Conservation (phyloP, 1,284 basidiomycete genomes). For the Stygiomarasmius scandens region DNA sequence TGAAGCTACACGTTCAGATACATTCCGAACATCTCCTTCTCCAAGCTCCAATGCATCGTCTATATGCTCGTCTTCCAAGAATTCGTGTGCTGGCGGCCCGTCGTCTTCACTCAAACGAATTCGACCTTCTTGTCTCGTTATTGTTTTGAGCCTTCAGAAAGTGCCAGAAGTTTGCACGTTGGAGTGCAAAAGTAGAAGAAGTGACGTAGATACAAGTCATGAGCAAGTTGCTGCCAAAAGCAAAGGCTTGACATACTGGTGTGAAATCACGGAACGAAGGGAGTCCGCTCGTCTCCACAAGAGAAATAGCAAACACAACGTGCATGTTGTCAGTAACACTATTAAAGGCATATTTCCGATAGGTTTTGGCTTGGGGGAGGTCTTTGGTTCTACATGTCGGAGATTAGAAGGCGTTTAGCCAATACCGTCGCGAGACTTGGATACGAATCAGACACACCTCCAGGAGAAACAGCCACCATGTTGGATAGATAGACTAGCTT, state of each 20-base stretch:
- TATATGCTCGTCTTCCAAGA: conserved; percentile 58
- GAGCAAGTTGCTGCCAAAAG: background rate
- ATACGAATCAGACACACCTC: background rate
- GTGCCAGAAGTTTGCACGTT: background rate
- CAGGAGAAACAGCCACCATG: conserved; percentile 12
- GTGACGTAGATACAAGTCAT: no score
- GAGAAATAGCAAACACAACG: conserved; percentile 61
- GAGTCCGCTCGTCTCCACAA: conserved; percentile 66
- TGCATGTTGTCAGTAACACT: conserved; percentile 62
- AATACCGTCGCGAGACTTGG: background rate
- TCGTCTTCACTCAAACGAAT: conserved; percentile 75
- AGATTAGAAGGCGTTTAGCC: background rate
- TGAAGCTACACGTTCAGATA: background rate
- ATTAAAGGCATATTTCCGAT: conserved; percentile 58
- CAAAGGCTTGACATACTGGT: conserved; percentile 62
- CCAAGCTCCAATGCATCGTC: conserved; percentile 42
- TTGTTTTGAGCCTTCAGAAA: conserved; percentile 56
- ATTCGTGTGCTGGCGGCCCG: conserved; percentile 66
- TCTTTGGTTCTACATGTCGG: conserved; percentile 52
- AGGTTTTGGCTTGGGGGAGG: conserved; percentile 66
- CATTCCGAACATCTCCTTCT: conserved; percentile 1
- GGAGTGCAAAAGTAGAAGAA: background rate
- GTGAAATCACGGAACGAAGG: conserved; percentile 62
- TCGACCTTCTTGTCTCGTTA: conserved; percentile 54
- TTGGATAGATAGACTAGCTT: background rate